Evolutionary conservation across 106 monocot species (phyloP), one percentile per base, ranked within the genome.

Genomic region (Dendrobium huoshanense): DNA sequence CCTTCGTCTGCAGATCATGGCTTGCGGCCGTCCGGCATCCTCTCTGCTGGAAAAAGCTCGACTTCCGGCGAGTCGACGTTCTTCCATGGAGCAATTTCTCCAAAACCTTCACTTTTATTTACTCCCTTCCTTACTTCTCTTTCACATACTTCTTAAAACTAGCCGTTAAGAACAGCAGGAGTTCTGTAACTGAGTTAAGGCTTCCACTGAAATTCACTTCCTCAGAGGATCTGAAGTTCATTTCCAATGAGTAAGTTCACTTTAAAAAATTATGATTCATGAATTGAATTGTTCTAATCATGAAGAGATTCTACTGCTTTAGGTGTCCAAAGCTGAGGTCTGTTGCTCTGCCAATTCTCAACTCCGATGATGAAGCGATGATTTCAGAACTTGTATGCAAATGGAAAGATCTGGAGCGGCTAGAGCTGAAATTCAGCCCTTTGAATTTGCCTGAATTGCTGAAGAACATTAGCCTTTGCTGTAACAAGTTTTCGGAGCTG

Each of bases 341-440:
- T 13, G 27, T 83, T 8, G 79, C 80, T 31, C 75, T 90, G 41
- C 90, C 90, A 3, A 61, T 67, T 19, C 65, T 90, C 25, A 10
- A 2, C 18, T 7, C 48, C 9, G 82, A 77, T 17, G 81, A 81
- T 2, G 90, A 90, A 44, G 33, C 31, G 2, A 76, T 77, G 65
- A 48, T 88, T 27, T 79, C 86, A 7, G 70, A 84, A 2, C 75
- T 86, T 13, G 33, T 86, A 2, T 59, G 65, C 17, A 81, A 73
- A 11, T 86, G 83, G 88, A 82, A 42, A 15, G 78, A 86, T 31
- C 86, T 90, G 2, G 83, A 88, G 75, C 43, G 37, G 22, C 83
- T 90, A 7, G 84, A 88, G 19, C 81, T 90, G 79, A 83, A 77
- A 77, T 40, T 73, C 0, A 90, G 83, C 55, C 90, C 90, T 19